Conservation (phyloP, 2,329 filamentous ascomycete species). For the Sclerotinia sclerotiorum region DNA sequence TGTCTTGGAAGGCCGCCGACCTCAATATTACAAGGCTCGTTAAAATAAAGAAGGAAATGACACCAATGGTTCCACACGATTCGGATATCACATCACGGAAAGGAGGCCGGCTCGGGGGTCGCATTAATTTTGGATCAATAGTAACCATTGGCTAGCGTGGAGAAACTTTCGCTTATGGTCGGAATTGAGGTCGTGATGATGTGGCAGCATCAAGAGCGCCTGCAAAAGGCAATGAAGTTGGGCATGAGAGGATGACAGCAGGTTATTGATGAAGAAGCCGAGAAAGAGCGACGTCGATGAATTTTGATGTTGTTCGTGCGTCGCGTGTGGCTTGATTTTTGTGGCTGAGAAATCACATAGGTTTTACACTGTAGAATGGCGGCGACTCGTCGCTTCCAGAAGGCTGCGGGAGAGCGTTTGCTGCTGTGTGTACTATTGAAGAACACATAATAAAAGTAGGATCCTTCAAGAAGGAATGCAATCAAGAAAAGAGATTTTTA, state of each 20-base stretch:
- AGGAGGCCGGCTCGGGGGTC: background rate
- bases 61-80: background rate
- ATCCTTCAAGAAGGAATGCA: background rate
- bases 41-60: background rate
- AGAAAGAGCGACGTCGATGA: background rate
- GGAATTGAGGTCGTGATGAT: background rate
- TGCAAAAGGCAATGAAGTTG: background rate
- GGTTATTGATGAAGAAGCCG: background rate
- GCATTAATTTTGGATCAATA: background rate
- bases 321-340: background rate
- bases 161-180: background rate
- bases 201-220: background rate
- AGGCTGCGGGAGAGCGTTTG: background rate
- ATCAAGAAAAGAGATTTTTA: background rate
- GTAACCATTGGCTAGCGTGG: background rate
- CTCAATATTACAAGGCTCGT: background rate
- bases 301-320: background rate
- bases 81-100: background rate
- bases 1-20: conserved; percentile 4
- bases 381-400: background rate
- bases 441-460: background rate
- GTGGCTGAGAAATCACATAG: background rate
- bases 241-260: background rate
- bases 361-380: background rate
- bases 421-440: background rate